A percentile compares a stretch with the other conserved stretches of the same genome.
These are phyloP conservation scores for Pleoardoris graminearum DNA, from an alignment of 2,329 filamentous ascomycete genomes.

Conservation along the genomic window DNA sequence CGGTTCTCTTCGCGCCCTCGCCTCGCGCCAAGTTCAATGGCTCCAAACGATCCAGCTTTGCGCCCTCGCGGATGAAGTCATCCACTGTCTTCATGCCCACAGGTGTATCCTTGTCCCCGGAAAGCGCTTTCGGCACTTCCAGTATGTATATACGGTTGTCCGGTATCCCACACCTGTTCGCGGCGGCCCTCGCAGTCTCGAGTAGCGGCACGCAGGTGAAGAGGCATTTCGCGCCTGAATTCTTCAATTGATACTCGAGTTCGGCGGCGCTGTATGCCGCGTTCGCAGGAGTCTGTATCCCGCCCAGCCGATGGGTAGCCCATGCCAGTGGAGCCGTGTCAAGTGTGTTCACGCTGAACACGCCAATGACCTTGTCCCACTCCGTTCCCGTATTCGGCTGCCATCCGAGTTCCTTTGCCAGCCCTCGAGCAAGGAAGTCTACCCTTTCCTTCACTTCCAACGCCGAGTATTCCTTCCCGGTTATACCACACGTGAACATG, in stretches of 20 bases:
- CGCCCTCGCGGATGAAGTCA: slow-evolving; percentile 66
- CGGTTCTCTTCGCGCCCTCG: slow-evolving; percentile 68
- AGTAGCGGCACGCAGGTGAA: slow-evolving; percentile 73
- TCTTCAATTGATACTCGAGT: slow-evolving; percentile 71
- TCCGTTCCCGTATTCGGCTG: slow-evolving; percentile 70
- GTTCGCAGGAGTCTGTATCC: slow-evolving; percentile 74
- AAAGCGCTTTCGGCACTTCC: slow-evolving; percentile 62
- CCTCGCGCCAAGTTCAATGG: slow-evolving; percentile 64
- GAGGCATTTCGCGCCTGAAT: slow-evolving; percentile 68
- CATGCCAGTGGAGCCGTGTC: slow-evolving; percentile 74
- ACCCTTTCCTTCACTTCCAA: slow-evolving; percentile 67
- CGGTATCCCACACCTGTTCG: slow-evolving; percentile 65
- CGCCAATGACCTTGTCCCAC: slow-evolving; percentile 77
- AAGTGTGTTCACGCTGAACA: slow-evolving; percentile 82
- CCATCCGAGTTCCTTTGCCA: slow-evolving; percentile 74
- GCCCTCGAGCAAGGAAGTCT: slow-evolving; percentile 67
- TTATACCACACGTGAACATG: slow-evolving; percentile 77
- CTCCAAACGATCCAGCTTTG: slow-evolving; percentile 57
- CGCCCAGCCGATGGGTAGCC: slow-evolving; percentile 74
- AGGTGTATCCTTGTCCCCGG: slow-evolving; percentile 53
- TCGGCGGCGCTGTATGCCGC: slow-evolving; percentile 72
- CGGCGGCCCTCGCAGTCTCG: slow-evolving; percentile 65
- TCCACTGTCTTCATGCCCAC: slow-evolving; percentile 65
- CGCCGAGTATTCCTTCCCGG: slow-evolving; percentile 67
- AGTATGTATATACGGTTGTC: slow-evolving; percentile 69